phyloP scores from a whole-genome alignment of 495 filamentous ascomycete species.

The Xylaria venustula region DNA sequence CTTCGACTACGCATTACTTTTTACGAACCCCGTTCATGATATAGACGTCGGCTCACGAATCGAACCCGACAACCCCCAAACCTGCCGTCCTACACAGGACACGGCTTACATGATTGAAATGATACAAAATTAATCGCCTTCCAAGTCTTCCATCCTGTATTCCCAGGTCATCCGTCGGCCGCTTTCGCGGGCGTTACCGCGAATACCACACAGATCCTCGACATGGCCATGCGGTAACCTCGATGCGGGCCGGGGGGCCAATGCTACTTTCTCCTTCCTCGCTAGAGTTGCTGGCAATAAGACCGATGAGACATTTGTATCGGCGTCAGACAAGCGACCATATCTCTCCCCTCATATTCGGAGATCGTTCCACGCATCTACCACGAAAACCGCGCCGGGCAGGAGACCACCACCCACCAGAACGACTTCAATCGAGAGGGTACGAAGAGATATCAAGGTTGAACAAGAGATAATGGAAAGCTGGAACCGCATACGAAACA shows the following conservation, averaged over 20 bases:
- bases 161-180: constrained; percentile 35
- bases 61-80: not conserved
- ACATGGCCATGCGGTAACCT: constrained; percentile 51
- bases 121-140: constrained; percentile 25
- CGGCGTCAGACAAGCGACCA: too few species aligned
- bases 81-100: not conserved
- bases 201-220: constrained; percentile 46
- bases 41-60: not conserved
- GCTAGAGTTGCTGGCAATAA: not conserved
- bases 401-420: not conserved
- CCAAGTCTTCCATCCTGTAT: constrained; percentile 44
- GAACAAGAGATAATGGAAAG: too few species aligned
- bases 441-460: too few species aligned
- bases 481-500: too few species aligned
- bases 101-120: constrained; percentile 25
- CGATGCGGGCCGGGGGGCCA: constrained; percentile 53
- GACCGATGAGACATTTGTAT: too few species aligned
- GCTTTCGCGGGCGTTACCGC: constrained; percentile 51
- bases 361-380: too few species aligned
- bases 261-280: constrained; percentile 8
- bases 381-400: too few species aligned
- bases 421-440: not conserved
- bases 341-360: too few species aligned
- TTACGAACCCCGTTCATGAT: not conserved
- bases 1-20: not conserved